Evolutionary conservation across 805 yeast genomes (phyloP), one percentile per base, ranked within the genome.

Genomic region (Lipomyces orientalis): DNA sequence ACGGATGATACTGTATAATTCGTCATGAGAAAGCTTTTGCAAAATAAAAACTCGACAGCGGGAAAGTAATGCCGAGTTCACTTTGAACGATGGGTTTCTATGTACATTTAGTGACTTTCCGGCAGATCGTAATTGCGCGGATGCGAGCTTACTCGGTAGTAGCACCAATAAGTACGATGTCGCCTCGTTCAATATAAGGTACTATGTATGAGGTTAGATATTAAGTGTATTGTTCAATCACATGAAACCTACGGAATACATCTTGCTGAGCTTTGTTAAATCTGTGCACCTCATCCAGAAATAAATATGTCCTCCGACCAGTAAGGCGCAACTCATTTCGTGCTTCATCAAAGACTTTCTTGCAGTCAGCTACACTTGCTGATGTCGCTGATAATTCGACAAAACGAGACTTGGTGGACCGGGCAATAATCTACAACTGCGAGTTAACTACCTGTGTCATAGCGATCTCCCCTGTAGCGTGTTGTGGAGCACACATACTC

Each of bases 261-360:
- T 95, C 98, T 77, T 95, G 99, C 75, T 95, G 99, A 0, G 87
- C 82, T 68, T 90, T 89, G 71, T 88, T 88, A 76, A 92, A 93
- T 39, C 99, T 80, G 76, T 95, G 99, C 51, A 95, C 90, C 76
- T 95, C 99, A 79, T 95, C 99, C 62, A 93, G 86, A 75, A 95
- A 95, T 12, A 95, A 81, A 9, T 91, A 87, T 0, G 97, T 86
- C 60, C 84, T 80, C 55, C 88, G 77, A 62, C 82, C 79, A 64
- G 88, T 81, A 71, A 84, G 72, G 61, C 75, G 78, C 80, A 83
- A 69, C 74, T 87, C 81, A 68, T 79, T 77, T 59, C 76, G 68
- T 62, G 88, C 81, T 71, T 83, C 82, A 54, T 82, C 86, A 79
- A 90, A 83, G 37, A 89, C 83, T 54, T 85, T 84, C 60, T 88